Conservation (phyloP, 139 green algal genomes). For the Nannochloris sp. region DNA sequence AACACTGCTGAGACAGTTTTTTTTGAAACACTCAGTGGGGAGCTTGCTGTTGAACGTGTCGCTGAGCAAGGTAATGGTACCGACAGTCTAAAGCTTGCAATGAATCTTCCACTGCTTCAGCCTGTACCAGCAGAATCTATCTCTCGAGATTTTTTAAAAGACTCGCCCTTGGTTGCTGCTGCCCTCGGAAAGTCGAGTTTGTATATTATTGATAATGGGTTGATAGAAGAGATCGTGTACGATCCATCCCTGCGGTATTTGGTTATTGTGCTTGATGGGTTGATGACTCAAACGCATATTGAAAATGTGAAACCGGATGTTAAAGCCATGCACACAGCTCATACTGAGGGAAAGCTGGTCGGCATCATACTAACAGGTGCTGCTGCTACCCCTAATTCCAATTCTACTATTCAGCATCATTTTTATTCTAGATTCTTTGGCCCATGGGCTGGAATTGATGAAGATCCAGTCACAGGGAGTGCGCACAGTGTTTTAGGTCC, state of each 20-base stretch:
- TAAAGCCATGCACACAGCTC: background rate
- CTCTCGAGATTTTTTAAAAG: background rate
- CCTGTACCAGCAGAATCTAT: background rate
- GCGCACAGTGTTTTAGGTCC: constrained; percentile 59
- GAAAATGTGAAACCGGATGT: constrained; percentile 31
- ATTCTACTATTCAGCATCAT: constrained; percentile 28
- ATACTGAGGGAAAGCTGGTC: background rate
- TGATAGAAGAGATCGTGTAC: constrained; percentile 14
- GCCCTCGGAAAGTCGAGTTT: background rate
- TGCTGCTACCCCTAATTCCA: background rate
- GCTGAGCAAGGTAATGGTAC: background rate
- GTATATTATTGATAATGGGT: background rate
- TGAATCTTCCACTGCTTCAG: constrained; percentile 16
- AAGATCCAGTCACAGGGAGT: constrained; percentile 83
- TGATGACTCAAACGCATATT: constrained; percentile 14
- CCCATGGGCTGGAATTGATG: constrained; percentile 68
- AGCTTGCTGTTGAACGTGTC: constrained; percentile 6
- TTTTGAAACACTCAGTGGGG: constrained; percentile 27
- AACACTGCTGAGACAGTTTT: background rate
- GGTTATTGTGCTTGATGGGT: constrained; percentile 4
- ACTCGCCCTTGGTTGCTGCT: background rate
- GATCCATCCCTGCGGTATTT: constrained; percentile 15
- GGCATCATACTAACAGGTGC: constrained; percentile 15
- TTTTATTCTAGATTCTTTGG: constrained; percentile 75
- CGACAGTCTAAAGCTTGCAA: constrained; percentile 4